Percentiles rank a stretch among this genome's conserved stretches.
Conservation (phyloP, 2,329 filamentous ascomycete species). For the Cladosporium sp. region DNA sequence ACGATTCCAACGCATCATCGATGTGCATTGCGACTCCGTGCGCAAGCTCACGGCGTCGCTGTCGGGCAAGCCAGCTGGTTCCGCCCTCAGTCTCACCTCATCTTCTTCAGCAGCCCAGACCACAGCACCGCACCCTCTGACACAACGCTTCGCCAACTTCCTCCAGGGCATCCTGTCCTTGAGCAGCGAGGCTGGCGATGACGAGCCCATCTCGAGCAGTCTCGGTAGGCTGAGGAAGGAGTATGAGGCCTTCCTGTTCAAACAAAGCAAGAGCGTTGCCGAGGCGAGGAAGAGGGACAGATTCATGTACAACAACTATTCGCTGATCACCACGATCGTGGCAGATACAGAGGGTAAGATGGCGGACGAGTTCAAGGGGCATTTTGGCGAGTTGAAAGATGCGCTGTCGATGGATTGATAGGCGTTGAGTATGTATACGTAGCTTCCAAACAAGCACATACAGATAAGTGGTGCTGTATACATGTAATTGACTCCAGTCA, state of each 20-base stretch:
- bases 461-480: not conserved
- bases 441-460: not conserved
- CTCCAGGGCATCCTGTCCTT: slow-evolving; percentile 80
- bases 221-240: slow-evolving; percentile 75
- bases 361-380: slow-evolving; percentile 69
- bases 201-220: slow-evolving; percentile 86
- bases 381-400: slow-evolving; percentile 66
- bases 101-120: slow-evolving; percentile 62
- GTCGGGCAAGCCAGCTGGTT: slow-evolving; percentile 50
- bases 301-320: slow-evolving; percentile 96
- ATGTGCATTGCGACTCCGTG: slow-evolving; percentile 85
- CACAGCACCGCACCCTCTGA: slow-evolving; percentile 84
- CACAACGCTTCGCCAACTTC: slow-evolving; percentile 93
- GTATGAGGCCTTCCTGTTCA: slow-evolving; percentile 78
- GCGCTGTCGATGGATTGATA: slow-evolving; percentile 14
- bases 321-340: slow-evolving; percentile 88
- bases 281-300: slow-evolving; percentile 80
- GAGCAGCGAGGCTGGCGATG: slow-evolving; percentile 87
- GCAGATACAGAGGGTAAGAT: slow-evolving; percentile 69
- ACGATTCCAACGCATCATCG: slow-evolving; percentile 90
- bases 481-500: not conserved
- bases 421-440: slow-evolving; percentile 4
- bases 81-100: slow-evolving; percentile 57
- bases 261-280: slow-evolving; percentile 71
- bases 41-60: slow-evolving; percentile 56